Conservation (phyloP, 345 rosid species). For the Gossypium mustelinum region DNA sequence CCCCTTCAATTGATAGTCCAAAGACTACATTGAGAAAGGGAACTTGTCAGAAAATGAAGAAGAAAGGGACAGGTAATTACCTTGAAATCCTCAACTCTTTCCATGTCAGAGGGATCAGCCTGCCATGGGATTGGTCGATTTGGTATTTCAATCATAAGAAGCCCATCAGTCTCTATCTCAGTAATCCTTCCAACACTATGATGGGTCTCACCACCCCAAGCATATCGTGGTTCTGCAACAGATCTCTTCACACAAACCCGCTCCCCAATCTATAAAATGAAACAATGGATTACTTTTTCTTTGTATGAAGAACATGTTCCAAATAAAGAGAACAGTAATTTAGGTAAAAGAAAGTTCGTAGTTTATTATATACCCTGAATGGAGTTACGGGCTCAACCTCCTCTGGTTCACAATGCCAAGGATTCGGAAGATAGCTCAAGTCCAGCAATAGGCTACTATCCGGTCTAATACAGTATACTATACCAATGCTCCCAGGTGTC, state of each 20-base stretch:
- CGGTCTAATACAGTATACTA: constrained; percentile 88
- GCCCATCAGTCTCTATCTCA: constrained; percentile 94
- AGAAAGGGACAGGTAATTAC: constrained; percentile 30
- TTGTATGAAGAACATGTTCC: neutral
- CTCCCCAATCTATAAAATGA: constrained; percentile 71
- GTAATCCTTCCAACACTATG: constrained; percentile 91
- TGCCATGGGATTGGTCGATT: constrained; percentile 88
- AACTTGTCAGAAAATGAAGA: no score
- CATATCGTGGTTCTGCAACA: constrained; percentile 97
- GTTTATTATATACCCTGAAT: constrained; percentile 55
- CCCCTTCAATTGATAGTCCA: neutral
- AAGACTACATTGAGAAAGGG: constrained; percentile 3
- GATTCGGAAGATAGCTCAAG: constrained; percentile 81
- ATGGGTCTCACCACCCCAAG: constrained; percentile 99
- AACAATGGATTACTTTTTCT: constrained; percentile 17
- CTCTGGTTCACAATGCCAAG: constrained; percentile 98
- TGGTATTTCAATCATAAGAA: constrained; percentile 87
- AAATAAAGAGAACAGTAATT: neutral
- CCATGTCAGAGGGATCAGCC: constrained; percentile 99
- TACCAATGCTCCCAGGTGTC: constrained; percentile 95
- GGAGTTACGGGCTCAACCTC: constrained; percentile 90
- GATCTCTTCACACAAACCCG: constrained; percentile 92
- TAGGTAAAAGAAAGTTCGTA: neutral
- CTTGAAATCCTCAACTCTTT: constrained; percentile 92
- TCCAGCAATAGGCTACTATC: constrained; percentile 89